Conservation (phyloP, 441 rosid genomes). For the Populus tomentosa region DNA sequence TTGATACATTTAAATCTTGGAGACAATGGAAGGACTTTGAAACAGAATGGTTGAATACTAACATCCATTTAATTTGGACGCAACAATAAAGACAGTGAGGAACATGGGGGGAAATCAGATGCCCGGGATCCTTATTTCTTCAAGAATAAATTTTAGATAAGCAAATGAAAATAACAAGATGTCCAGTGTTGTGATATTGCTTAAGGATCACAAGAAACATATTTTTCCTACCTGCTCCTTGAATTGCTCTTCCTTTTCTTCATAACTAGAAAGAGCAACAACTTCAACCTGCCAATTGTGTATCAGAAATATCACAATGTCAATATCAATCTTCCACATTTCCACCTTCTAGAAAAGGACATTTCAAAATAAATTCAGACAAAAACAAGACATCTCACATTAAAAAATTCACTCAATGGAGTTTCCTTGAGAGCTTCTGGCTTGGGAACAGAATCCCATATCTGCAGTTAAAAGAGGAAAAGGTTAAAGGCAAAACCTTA, state of each 20-base stretch:
- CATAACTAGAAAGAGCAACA: conserved; percentile 94
- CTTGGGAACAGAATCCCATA: conserved; percentile 97
- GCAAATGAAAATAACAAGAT: neutral
- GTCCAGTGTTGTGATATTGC: neutral
- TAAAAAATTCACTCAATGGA: conserved; percentile 94
- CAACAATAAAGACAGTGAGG: neutral
- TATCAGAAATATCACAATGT: conserved; percentile 11
- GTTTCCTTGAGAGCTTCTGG: conserved; percentile 92
- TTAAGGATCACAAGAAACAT: neutral
- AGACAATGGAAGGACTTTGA: neutral
- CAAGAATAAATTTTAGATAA: neutral
- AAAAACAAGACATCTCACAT: conserved; percentile 42
- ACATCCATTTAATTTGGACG: neutral
- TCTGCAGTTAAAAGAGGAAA: conserved; percentile 45
- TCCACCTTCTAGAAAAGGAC: conserved; percentile 8
- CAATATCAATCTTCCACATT: neutral
- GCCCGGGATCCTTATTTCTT: neutral
- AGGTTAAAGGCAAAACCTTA: conserved; percentile 10
- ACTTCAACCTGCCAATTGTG: conserved; percentile 76
- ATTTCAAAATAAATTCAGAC: neutral
- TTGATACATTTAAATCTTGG: neutral
- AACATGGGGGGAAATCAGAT: neutral
- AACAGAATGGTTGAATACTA: neutral
- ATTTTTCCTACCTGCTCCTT: conserved; percentile 72
- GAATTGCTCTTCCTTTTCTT: conserved; percentile 97